Conservation (phyloP, 108 stramenopile genomes). For the Discostella stelligeroides region DNA sequence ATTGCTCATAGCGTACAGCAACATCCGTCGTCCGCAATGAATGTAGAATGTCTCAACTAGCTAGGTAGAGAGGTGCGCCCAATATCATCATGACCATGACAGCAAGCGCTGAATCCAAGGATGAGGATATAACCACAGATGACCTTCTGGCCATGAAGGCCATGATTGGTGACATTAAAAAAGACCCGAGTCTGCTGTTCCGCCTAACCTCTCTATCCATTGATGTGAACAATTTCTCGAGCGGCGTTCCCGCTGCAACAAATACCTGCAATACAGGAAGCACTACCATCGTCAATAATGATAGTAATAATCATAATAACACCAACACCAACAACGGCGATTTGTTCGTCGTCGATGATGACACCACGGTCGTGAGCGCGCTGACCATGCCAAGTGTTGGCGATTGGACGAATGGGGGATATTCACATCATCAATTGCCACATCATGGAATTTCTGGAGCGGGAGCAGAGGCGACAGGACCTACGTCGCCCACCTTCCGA, state of each 20-base stretch:
- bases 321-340: not conserved
- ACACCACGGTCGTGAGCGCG: constrained; percentile 32
- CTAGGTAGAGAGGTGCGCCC: too few relatives aligned
- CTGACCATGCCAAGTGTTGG: constrained; percentile 31
- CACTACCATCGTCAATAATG: too few relatives aligned
- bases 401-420: not conserved
- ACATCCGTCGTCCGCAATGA: too few relatives aligned
- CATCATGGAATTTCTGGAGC: not conserved
- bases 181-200: constrained; percentile 41
- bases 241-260: too few relatives aligned
- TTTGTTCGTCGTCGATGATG: constrained; percentile 14
- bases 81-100: too few relatives aligned
- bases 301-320: too few relatives aligned
- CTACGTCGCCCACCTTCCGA: not conserved
- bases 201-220: constrained; percentile 17
- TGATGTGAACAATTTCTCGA: not conserved
- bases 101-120: not conserved
- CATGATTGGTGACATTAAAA: constrained; percentile 46
- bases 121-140: constrained; percentile 40
- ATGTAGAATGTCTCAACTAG: too few relatives aligned
- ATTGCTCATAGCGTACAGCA: too few relatives aligned
- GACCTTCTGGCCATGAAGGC: constrained; percentile 48
- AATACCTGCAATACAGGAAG: not conserved
- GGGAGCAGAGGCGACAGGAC: not conserved
- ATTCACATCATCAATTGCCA: not conserved